These are phyloP conservation scores for Arthrobotrys iridis DNA, from an alignment of 2,329 filamentous ascomycete species.

Conservation along the genomic window DNA sequence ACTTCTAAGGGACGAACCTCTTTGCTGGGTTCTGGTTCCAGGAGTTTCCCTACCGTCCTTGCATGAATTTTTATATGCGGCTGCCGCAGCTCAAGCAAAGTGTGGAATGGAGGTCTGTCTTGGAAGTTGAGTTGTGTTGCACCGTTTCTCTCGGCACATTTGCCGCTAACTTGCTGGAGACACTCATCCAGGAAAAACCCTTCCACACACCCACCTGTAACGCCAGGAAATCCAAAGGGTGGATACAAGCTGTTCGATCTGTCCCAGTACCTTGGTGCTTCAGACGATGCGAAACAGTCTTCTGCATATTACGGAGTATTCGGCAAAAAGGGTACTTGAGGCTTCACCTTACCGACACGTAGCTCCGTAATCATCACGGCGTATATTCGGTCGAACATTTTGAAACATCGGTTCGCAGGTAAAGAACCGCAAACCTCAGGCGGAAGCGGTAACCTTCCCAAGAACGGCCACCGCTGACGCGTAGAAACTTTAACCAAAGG, in stretches of 20 bases:
- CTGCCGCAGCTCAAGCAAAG: not conserved
- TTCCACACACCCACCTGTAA: conserved; percentile 9
- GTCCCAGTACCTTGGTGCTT: conserved; percentile 49
- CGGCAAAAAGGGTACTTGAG: not conserved
- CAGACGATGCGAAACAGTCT: not conserved
- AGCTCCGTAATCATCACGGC: too few relatives aligned
- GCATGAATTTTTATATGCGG: conserved; percentile 39
- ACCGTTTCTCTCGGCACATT: conserved; percentile 49
- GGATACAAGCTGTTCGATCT: conserved; percentile 20
- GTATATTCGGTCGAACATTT: too few relatives aligned
- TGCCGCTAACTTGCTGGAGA: conserved; percentile 39
- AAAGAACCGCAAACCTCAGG: conserved; percentile 11
- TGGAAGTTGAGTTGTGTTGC: conserved; percentile 48
- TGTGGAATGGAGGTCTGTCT: conserved; percentile 39
- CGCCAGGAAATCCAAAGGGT: conserved; percentile 31
- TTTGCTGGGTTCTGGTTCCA: conserved; percentile 7
- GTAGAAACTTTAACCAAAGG: conserved; percentile 42
- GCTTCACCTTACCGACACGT: not conserved
- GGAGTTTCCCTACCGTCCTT: not conserved
- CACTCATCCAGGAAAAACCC: conserved; percentile 5
- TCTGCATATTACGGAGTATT: not conserved
- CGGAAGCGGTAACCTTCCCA: conserved; percentile 48
- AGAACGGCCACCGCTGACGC: conserved; percentile 52
- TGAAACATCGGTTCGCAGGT: not conserved
- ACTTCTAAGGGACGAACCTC: conserved; percentile 7